phyloP scores from a whole-genome alignment of 2,329 filamentous ascomycete species.

The Zymoseptoria crescenta region DNA sequence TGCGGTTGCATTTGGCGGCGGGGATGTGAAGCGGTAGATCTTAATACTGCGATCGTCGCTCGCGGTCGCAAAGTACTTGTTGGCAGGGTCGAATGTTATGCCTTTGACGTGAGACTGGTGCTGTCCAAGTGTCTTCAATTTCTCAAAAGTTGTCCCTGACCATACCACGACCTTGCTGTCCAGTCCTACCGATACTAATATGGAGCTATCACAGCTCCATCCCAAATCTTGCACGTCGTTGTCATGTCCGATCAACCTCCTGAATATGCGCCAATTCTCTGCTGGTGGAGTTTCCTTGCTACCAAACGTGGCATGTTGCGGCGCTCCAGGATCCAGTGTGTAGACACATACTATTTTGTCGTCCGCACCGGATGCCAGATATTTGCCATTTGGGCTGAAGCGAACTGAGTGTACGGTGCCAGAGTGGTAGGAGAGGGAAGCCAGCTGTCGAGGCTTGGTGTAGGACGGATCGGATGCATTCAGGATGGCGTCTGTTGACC shows the following conservation, averaged over 20 bases:
- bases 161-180: slow-evolving; percentile 98
- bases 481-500: slow-evolving; percentile 92
- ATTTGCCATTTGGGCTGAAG: slow-evolving; percentile 91
- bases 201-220: slow-evolving; percentile 93
- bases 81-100: slow-evolving; percentile 95
- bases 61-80: slow-evolving; percentile 98
- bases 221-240: slow-evolving; percentile 97
- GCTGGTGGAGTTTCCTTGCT: slow-evolving; percentile 81
- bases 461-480: slow-evolving; percentile 66
- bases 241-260: slow-evolving; percentile 89
- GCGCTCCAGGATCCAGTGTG: slow-evolving; percentile 73
- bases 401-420: slow-evolving; percentile 95
- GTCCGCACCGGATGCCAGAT: slow-evolving; percentile 92
- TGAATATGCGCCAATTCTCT: slow-evolving; percentile 96
- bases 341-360: slow-evolving; percentile 99
- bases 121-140: slow-evolving; percentile 83
- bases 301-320: slow-evolving; percentile 73
- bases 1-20: slow-evolving; percentile 80
- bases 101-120: slow-evolving; percentile 98
- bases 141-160: slow-evolving; percentile 97
- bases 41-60: slow-evolving; percentile 96
- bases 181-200: slow-evolving; percentile 88
- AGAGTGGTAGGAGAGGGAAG: slow-evolving; percentile 96
- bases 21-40: slow-evolving; percentile 89
- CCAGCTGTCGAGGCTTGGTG: slow-evolving; percentile 80